Evolutionary conservation across 148 eudicot species (phyloP).

Genomic region (Cornus florida): DNA sequence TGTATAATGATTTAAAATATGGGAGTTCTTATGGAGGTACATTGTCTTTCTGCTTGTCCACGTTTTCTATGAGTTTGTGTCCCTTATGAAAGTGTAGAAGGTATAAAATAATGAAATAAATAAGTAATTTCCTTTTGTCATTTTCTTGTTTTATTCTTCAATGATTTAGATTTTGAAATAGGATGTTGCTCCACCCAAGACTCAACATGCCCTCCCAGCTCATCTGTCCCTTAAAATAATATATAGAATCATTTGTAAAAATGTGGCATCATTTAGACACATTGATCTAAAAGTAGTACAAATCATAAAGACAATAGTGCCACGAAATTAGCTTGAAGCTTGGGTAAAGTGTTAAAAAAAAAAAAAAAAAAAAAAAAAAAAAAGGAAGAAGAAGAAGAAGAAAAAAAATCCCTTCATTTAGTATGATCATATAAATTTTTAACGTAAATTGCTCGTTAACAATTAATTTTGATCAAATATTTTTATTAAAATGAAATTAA

Average conservation of each 20-base stretch:
- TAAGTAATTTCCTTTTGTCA: conserved; percentile 29
- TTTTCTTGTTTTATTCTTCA: conserved; percentile 34
- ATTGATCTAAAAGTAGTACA: neutral
- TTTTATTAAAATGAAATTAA: no score
- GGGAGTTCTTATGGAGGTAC: no score
- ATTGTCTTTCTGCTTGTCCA: neutral
- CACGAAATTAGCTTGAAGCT: no score
- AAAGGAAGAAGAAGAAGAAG: no score
- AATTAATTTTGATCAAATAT: no score
- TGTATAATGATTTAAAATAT: no score
- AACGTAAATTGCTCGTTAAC: no score
- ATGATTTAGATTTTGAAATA: conserved; percentile 27
- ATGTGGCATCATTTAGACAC: neutral
- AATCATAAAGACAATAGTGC: neutral
- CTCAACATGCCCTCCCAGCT: conserved; percentile 29
- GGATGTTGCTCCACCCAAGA: conserved; percentile 32
- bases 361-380: no score
- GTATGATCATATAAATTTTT: no score
- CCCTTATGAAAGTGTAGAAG: conserved; percentile 10
- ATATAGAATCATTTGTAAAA: neutral
- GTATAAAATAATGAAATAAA: neutral
- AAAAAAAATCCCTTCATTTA: no score
- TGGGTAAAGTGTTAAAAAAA: no score
- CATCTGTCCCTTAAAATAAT: conserved; percentile 16
- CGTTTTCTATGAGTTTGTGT: conserved; percentile 4